Percentiles rank a stretch among this genome's conserved stretches.
These are phyloP conservation scores for Termitomyces titanicus DNA, from an alignment of 768 basidiomycete species.

Conservation along the genomic window DNA sequence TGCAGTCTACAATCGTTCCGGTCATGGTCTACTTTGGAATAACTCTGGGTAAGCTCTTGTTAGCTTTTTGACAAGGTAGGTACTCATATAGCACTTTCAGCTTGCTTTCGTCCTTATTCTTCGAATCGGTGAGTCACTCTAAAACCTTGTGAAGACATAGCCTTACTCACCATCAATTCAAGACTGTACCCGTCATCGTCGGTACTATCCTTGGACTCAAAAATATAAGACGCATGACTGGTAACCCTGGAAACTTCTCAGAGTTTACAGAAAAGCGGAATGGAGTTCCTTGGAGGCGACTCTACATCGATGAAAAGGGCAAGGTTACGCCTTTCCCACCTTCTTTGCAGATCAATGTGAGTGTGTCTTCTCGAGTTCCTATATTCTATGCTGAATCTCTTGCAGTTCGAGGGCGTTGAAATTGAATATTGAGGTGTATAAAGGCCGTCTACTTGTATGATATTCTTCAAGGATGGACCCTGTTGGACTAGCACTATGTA, in stretches of 20 bases:
- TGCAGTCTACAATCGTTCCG: slow-evolving; percentile 19
- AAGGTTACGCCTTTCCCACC: slow-evolving; percentile 40
- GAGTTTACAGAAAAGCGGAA: slow-evolving; percentile 34
- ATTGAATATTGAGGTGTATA: too few species aligned
- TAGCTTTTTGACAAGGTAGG: background rate
- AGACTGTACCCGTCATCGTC: slow-evolving; percentile 44
- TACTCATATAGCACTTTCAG: slow-evolving; percentile 8
- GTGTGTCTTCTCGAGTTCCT: slow-evolving; percentile 1
- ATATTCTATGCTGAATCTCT: background rate
- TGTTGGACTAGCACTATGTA: background rate
- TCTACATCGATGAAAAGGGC: slow-evolving; percentile 33
- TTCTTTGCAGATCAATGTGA: slow-evolving; percentile 37
- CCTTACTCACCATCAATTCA: background rate
- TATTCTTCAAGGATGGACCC: too few species aligned
- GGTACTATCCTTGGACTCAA: slow-evolving; percentile 42
- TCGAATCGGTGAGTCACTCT: slow-evolving; percentile 30
- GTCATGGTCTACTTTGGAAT: slow-evolving; percentile 4
- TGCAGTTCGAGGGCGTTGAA: background rate
- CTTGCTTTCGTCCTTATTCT: slow-evolving; percentile 34
- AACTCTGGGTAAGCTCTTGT: slow-evolving; percentile 1
- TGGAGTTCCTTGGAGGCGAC: slow-evolving; percentile 24
- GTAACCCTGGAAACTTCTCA: slow-evolving; percentile 35
- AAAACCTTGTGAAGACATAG: background rate
- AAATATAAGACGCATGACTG: slow-evolving; percentile 33
- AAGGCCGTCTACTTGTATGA: too few species aligned